phyloP scores from a whole-genome alignment of 495 filamentous ascomycete genomes.

The Tuber magnatum region DNA sequence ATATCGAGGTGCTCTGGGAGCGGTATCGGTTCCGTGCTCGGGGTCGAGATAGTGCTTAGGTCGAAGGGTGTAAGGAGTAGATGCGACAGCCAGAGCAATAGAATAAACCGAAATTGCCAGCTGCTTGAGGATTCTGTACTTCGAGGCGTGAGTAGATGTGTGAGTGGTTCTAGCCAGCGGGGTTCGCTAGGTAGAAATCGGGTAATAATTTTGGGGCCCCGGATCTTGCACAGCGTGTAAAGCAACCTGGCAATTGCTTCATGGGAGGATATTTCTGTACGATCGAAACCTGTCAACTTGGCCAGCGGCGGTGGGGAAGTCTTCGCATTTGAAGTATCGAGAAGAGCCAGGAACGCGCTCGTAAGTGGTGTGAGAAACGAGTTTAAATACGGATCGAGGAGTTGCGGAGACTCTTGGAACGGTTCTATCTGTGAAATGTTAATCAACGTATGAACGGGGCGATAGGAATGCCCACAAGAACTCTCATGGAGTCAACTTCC shows the following conservation, averaged over 20 bases:
- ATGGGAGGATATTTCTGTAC: constrained; percentile 52
- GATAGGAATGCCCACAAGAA: constrained; percentile 41
- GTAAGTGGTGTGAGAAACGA: constrained; percentile 65
- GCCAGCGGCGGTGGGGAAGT: constrained; percentile 29
- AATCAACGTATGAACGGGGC: constrained; percentile 20
- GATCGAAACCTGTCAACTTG: constrained; percentile 38
- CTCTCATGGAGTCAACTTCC: constrained; percentile 8
- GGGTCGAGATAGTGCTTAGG: constrained; percentile 67
- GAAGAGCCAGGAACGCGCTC: constrained; percentile 63
- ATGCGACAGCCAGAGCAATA: constrained; percentile 88
- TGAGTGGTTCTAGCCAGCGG: constrained; percentile 66
- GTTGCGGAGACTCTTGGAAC: constrained; percentile 92
- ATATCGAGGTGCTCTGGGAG: constrained; percentile 38
- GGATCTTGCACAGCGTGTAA: constrained; percentile 88
- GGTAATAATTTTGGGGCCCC: constrained; percentile 84
- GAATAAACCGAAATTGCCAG: constrained; percentile 86
- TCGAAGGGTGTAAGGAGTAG: constrained; percentile 90
- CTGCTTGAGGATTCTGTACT: constrained; percentile 18
- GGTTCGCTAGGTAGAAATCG: constrained; percentile 86
- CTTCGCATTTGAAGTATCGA: constrained; percentile 38
- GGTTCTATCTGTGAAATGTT: constrained; percentile 61
- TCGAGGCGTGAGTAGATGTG: constrained; percentile 24
- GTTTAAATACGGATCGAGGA: constrained; percentile 82
- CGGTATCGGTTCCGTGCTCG: constrained; percentile 42
- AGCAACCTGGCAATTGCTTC: constrained; percentile 68